A percentile compares a stretch with the other conserved stretches of the same genome.
These are phyloP conservation scores for Ophiostoma fasciatum DNA, from an alignment of 2,329 filamentous ascomycete genomes.

Conservation along the genomic window DNA sequence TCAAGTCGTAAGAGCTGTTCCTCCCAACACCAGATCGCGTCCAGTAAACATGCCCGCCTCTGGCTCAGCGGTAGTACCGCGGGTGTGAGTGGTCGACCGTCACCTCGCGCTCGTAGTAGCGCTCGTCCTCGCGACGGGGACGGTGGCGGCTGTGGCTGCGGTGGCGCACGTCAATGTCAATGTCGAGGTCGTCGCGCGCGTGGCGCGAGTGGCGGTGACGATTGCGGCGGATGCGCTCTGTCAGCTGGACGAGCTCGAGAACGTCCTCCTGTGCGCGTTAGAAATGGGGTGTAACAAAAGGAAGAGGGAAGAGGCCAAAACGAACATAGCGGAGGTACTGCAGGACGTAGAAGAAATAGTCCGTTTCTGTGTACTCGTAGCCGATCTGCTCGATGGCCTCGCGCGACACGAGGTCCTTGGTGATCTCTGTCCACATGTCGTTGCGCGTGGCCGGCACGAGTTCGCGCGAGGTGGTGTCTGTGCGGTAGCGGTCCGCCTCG, in stretches of 20 bases:
- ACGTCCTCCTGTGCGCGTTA: conserved; percentile 61
- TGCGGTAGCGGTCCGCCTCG: conserved; percentile 35
- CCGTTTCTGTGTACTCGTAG: conserved; percentile 84
- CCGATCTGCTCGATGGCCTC: conserved; percentile 76
- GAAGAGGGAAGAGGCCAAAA: background rate
- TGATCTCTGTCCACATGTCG: conserved; percentile 92
- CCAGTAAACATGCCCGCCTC: background rate
- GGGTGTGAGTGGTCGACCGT: conserved; percentile 37
- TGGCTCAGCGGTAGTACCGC: conserved; percentile 14
- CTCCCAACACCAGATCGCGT: background rate
- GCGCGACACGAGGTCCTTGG: conserved; percentile 74
- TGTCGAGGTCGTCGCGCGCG: conserved; percentile 18
- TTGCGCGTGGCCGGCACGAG: conserved; percentile 30
- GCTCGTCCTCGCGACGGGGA: conserved; percentile 39
- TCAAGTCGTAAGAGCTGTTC: no score
- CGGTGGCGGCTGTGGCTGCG: conserved; percentile 15
- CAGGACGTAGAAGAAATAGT: conserved; percentile 83
- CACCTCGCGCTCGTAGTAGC: conserved; percentile 53
- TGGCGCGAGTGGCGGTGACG: conserved; percentile 41
- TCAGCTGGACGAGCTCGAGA: conserved; percentile 64
- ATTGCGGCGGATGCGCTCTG: conserved; percentile 61
- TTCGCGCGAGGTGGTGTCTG: conserved; percentile 21
- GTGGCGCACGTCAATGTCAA: conserved; percentile 31
- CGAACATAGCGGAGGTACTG: conserved; percentile 64
- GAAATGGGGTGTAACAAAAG: conserved; percentile 8